phyloP scores from a whole-genome alignment of 352 stramenopile genomes.

The Phytophthora syringae region DNA sequence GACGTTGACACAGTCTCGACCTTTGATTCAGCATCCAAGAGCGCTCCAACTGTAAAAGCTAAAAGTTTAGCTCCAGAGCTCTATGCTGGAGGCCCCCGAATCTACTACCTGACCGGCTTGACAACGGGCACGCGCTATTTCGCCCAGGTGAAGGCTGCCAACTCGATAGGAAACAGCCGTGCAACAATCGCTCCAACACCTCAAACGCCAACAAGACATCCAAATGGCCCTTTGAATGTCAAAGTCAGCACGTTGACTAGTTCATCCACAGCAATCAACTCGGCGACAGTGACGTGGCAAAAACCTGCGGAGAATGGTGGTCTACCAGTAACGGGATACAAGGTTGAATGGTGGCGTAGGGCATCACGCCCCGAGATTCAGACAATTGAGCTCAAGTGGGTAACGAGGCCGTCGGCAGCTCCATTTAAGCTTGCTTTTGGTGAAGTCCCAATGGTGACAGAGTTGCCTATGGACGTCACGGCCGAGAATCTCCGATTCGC shows the following conservation, averaged over 20 bases:
- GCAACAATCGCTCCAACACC: constrained; percentile 66
- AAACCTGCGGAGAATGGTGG: constrained; percentile 66
- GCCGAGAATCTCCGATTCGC: constrained; percentile 84
- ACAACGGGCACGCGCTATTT: constrained; percentile 87
- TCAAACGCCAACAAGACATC: constrained; percentile 54
- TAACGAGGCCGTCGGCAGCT: constrained; percentile 48
- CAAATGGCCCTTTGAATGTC: constrained; percentile 60
- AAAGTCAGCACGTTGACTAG: constrained; percentile 61
- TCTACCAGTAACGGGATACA: constrained; percentile 75
- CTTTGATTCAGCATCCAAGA: constrained; percentile 71
- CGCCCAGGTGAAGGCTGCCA: constrained; percentile 83
- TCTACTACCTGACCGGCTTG: constrained; percentile 80
- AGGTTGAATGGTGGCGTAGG: constrained; percentile 83
- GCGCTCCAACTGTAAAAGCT: constrained; percentile 46
- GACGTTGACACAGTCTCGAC: constrained; percentile 77
- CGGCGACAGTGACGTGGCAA: constrained; percentile 80
- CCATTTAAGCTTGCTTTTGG: constrained; percentile 82
- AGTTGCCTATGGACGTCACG: constrained; percentile 76
- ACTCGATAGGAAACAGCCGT: constrained; percentile 69
- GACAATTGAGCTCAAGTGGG: constrained; percentile 88
- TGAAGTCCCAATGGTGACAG: too few species aligned
- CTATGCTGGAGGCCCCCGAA: constrained; percentile 53
- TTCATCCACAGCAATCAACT: constrained; percentile 58
- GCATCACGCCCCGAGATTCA: constrained; percentile 74
- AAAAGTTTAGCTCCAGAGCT: constrained; percentile 50